A percentile compares a stretch with the other conserved stretches of the same genome.
Evolutionary conservation across 306 rosid genomes (phyloP).

Genomic region (Gynostemma pentaphyllum): DNA sequence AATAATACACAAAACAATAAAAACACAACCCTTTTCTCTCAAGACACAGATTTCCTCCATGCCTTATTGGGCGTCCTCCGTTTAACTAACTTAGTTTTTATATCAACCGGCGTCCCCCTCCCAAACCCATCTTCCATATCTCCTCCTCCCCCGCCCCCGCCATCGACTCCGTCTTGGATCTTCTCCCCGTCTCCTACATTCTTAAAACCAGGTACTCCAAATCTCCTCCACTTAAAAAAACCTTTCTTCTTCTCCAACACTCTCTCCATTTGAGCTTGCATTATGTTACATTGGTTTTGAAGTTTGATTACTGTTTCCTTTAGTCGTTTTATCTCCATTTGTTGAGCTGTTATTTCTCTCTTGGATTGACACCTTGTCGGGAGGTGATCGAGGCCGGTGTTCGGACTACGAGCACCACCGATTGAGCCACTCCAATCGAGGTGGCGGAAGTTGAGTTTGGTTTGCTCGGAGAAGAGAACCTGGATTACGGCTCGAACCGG

Average conservation of each 20-base stretch:
- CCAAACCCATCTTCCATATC: constrained; percentile 30
- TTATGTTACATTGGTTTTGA: constrained; percentile 46
- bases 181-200: constrained; percentile 22
- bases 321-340: constrained; percentile 57
- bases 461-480: constrained; percentile 72
- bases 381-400: constrained; percentile 19
- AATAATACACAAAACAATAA: not conserved
- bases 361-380: constrained; percentile 42
- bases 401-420: constrained; percentile 47
- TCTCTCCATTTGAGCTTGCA: constrained; percentile 67
- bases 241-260: constrained; percentile 41
- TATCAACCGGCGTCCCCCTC: constrained; percentile 42
- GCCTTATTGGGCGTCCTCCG: constrained; percentile 36
- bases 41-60: constrained; percentile 74
- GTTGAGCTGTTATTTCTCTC: constrained; percentile 54
- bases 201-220: constrained; percentile 26
- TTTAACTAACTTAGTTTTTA: constrained; percentile 40
- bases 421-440: constrained; percentile 74
- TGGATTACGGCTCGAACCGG: constrained; percentile 88
- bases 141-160: not conserved
- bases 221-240: constrained; percentile 62
- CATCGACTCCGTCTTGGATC: constrained; percentile 9
- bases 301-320: constrained; percentile 66
- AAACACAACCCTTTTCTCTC: not conserved
- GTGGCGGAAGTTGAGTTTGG: constrained; percentile 31